Base-by-base conservation (phyloP, 495 filamentous ascomycete species). In the Corynascus novoguineensis region DNA sequence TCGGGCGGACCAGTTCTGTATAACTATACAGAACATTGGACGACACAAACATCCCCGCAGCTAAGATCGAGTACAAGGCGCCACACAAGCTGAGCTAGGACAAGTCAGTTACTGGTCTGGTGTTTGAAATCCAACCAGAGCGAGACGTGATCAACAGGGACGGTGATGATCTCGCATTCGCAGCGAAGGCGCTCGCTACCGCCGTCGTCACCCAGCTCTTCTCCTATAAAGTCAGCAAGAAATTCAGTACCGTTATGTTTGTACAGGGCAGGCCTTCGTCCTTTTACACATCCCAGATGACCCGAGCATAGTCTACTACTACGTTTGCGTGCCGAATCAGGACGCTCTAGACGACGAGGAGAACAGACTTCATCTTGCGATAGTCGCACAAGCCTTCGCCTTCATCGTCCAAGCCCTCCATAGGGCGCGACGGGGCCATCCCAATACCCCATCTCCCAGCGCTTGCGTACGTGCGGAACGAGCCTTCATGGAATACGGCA, bases 181-280 rank as follows among this genome's bases (percentile, higher is more conserved):
- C 60, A 28, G 57, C 68, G 12, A 73, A 48, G 56, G 40, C 46
- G 34, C 67, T 75, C 15, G 45, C 58, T 21, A 62, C 70, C 48
- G 71, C 75, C 32, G 70, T 78, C 42, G 58, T 75, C 54, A 76
- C 71, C 55, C 72, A 78, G 56, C 68, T 73, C 46, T 80, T 77
- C 69, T 74, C 65, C 35, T 78, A 78, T 55, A 80, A 80, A 71
- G 66, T 77, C 25, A 58, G 67, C 50, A 70, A 64, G 50, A 64
- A 22, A 60, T 76, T 51, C 66, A 67, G 61, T 73, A 76, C 55
- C 71, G 77, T 11, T 78, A 75, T 50, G 67, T 80, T 37, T 70
- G 60, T 45, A 80, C 74, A 5, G 75, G 72, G 25, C 67, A 79
- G 65, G 68, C 70, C 44, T 73, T 76, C 58, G 60, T 80, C 57